Evolutionary conservation across 768 basidiomycete species (phyloP).

Genomic region (Xerocomellus intermedius): DNA sequence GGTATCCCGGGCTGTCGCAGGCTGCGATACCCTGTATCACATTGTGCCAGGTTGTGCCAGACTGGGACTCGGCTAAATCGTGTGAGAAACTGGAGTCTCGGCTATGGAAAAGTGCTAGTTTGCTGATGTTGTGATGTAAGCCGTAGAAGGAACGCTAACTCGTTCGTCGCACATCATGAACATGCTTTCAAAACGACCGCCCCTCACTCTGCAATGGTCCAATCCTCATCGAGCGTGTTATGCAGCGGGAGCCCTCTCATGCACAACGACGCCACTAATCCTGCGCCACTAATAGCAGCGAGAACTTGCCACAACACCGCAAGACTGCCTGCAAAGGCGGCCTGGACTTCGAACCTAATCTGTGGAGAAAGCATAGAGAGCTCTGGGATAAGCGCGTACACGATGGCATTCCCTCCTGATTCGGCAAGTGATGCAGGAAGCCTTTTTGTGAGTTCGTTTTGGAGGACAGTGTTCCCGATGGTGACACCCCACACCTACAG

Average conservation of each 20-base stretch:
- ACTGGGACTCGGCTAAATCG: no score
- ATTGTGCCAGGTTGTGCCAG: no score
- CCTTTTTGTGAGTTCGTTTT: neutral
- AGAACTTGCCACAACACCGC: conserved; percentile 36
- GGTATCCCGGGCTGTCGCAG: no score
- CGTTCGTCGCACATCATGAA: no score
- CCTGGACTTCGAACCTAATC: conserved; percentile 34
- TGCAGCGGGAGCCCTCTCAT: conserved; percentile 5
- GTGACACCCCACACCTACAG: neutral
- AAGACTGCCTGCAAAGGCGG: conserved; percentile 20
- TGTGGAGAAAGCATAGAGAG: conserved; percentile 36
- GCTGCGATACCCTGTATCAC: no score
- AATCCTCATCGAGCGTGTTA: neutral
- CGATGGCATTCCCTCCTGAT: conserved; percentile 37
- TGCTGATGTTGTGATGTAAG: no score
- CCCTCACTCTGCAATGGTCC: neutral
- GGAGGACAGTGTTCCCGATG: neutral
- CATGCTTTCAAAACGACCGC: no score
- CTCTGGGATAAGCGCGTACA: conserved; percentile 45
- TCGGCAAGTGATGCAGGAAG: conserved; percentile 41
- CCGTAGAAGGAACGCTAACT: no score
- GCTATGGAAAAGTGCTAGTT: no score
- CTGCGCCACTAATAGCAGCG: conserved; percentile 30
- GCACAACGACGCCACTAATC: neutral
- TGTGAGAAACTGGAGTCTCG: no score